Base-by-base conservation (phyloP, 2,329 filamentous ascomycete genomes). In the Sporothrix humicola region DNA sequence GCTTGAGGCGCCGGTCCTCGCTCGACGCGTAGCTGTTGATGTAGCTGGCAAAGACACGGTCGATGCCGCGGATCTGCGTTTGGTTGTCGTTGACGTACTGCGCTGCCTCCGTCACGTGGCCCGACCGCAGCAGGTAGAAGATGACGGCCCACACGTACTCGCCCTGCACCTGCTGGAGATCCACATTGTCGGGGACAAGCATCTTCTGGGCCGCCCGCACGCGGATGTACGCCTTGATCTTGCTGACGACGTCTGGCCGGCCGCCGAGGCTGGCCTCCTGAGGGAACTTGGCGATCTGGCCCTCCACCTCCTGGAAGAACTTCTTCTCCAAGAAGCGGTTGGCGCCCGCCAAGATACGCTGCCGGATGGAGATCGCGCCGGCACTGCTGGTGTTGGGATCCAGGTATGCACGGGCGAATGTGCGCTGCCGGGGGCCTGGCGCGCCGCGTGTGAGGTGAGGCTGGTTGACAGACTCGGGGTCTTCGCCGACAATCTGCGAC, bases 101-200 rank as follows among this genome's bases (percentile, higher is more conserved):
- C 44, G 93, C 91, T 17, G 95, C 95, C 81, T 98, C 95, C 17
- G 88, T 87, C 71, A 96, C 87, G 77, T 97, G 91, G 69, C 96
- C 96, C 75, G 92, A 92, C 63, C 96, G 90, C 31, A 99, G 85
- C 56, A 98, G 88, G 82, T 94, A 98, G 84, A 97, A 99, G 61
- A 99, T 90, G 69, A 98, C 87, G 59, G 95, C 94, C 96, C 96
- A 99, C 76, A 95, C 92, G 79, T 92, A 96, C 80, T 97, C 95
- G 70, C 92, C 90, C 58, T 90, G 90, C 66, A 95, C 87, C 81
- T 91, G 89, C 81, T 97, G 93, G 65, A 98, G 86, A 76, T 95
- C 90, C 4, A 91, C 89, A 75, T 92, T 93, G 79, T 97, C 93
- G 2, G 92, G 90, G 1, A 92, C 93, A 59, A 98, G 87, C 79